A percentile compares a stretch with the other conserved stretches of the same genome.
Conservation (phyloP, 768 basidiomycete genomes). For the Kwoniella sp. region DNA sequence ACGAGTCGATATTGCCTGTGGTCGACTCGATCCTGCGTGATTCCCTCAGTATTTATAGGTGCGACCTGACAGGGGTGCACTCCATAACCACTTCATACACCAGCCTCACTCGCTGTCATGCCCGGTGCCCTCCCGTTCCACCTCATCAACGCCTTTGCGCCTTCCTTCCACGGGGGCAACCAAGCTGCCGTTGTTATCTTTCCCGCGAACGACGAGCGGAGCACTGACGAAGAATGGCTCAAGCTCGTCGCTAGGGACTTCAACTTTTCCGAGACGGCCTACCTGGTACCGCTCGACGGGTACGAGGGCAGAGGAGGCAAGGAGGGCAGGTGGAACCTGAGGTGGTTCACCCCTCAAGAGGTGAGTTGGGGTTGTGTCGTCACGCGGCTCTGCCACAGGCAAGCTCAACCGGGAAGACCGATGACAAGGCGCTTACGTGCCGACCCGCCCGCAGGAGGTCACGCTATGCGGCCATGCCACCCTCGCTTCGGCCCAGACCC, state of each 20-base stretch:
- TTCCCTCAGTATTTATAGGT: no score
- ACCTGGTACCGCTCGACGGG: constrained; percentile 10
- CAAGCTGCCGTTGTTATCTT: constrained; percentile 35
- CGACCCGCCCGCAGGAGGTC: constrained; percentile 22
- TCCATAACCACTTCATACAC: no score
- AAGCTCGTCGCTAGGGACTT: constrained; percentile 23
- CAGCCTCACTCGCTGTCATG: no score
- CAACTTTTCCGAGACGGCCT: constrained; percentile 34
- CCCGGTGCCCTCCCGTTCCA: constrained; percentile 22
- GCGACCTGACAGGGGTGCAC: no score
- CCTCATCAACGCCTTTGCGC: constrained; percentile 34
- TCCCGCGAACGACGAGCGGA: background rate
- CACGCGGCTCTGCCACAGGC: background rate
- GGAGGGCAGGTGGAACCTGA: constrained; percentile 21
- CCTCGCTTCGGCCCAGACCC: constrained; percentile 18
- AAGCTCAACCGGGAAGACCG: background rate
- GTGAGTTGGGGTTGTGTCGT: constrained; percentile 4
- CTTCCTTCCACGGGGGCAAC: constrained; percentile 19
- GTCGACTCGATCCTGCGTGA: no score
- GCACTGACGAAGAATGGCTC: constrained; percentile 18
- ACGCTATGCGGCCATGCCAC: constrained; percentile 35
- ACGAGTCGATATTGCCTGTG: no score
- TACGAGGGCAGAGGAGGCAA: background rate
- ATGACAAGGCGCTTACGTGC: background rate
- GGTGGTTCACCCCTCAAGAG: constrained; percentile 32